A percentile compares a stretch with the other conserved stretches of the same genome.
Evolutionary conservation across 2,329 filamentous ascomycete species (phyloP).

Genomic region (Ascochyta fabae): DNA sequence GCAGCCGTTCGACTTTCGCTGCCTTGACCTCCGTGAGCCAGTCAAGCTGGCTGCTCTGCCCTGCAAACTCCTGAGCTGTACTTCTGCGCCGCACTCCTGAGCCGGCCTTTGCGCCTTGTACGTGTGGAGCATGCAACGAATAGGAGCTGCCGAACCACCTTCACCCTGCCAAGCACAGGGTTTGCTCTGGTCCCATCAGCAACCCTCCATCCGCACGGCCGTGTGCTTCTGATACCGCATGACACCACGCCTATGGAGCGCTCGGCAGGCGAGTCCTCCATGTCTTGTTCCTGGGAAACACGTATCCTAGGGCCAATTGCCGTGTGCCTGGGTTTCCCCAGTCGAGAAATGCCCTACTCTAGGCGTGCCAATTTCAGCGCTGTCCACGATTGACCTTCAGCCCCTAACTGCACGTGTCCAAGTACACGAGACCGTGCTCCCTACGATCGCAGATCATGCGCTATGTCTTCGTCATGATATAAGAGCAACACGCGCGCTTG

Average conservation of each 20-base stretch:
- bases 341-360: constrained; percentile 17
- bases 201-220: constrained; percentile 5
- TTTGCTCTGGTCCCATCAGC: constrained; percentile 9
- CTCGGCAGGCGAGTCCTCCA: constrained; percentile 16
- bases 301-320: constrained; percentile 5
- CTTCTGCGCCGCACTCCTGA: constrained; percentile 25
- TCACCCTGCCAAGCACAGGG: constrained; percentile 20
- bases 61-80: constrained; percentile 27
- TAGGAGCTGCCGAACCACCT: constrained; percentile 2
- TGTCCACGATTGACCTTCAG: constrained; percentile 18
- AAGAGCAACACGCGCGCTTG: neutral
- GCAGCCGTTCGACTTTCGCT: constrained; percentile 13
- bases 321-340: constrained; percentile 12
- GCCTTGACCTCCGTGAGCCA: constrained; percentile 18
- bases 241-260: constrained; percentile 5
- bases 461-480: constrained; percentile 13
- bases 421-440: constrained; percentile 1
- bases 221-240: constrained; percentile 1
- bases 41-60: constrained; percentile 17
- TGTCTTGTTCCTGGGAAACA: constrained; percentile 15
- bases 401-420: constrained; percentile 20
- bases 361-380: constrained; percentile 18
- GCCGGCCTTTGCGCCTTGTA: constrained; percentile 12
- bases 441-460: constrained; percentile 8
- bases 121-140: constrained; percentile 14